Conservation (phyloP, 1,284 basidiomycete genomes). For the Moesziomyces globuligerus region DNA sequence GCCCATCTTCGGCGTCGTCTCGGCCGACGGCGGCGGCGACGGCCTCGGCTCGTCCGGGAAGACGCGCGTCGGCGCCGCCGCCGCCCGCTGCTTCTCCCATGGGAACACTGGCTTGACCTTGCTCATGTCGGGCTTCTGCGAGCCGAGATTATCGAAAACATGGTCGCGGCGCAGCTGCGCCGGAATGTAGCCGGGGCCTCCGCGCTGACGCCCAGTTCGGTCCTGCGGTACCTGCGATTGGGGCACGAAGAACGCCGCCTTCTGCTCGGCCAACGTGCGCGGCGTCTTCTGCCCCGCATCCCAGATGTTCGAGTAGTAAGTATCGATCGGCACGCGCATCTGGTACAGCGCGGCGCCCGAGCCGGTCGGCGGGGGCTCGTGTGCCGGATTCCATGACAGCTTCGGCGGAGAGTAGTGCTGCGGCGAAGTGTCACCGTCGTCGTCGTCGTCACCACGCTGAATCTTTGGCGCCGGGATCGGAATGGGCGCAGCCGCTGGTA, state of each 20-base stretch:
- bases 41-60: conserved; percentile 56
- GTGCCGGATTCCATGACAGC: conserved; percentile 70
- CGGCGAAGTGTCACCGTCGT: conserved; percentile 26
- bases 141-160: conserved; percentile 70
- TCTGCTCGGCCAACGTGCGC: conserved; percentile 43
- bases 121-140: conserved; percentile 74
- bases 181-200: conserved; percentile 64
- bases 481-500: neutral
- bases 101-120: conserved; percentile 88
- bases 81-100: conserved; percentile 78
- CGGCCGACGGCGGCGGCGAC: conserved; percentile 12
- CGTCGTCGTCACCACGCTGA: conserved; percentile 3
- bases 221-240: conserved; percentile 4
- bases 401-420: conserved; percentile 56
- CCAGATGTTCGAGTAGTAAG: conserved; percentile 71
- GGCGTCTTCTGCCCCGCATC: conserved; percentile 64
- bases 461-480: conserved; percentile 12
- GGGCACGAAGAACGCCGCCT: conserved; percentile 72
- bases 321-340: conserved; percentile 69
- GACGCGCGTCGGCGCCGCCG: conserved; percentile 30
- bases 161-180: conserved; percentile 74
- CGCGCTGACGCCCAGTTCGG: conserved; percentile 19
- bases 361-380: conserved; percentile 68
- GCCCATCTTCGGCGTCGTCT: conserved; percentile 11
- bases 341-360: conserved; percentile 65